Conservation (phyloP, 495 filamentous ascomycete genomes). For the Evansstolkia leycettana region DNA sequence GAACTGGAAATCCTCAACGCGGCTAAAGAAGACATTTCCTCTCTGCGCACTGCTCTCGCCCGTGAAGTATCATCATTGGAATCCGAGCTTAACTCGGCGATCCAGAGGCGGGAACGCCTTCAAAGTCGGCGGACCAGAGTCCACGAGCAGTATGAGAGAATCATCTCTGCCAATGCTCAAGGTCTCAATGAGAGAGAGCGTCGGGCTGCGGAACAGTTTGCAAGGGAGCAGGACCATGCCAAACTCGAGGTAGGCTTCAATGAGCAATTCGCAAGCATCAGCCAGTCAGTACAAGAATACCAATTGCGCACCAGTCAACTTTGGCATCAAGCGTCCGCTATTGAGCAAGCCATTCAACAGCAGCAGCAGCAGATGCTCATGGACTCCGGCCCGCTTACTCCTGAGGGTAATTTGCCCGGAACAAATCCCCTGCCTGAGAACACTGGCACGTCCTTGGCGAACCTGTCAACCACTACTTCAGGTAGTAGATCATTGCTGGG, state of each 20-base stretch:
- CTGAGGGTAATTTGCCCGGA: constrained; percentile 37
- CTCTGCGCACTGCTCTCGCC: constrained; percentile 50
- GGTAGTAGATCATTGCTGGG: constrained; percentile 26
- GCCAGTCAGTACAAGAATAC: constrained; percentile 34
- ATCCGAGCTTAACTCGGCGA: constrained; percentile 50
- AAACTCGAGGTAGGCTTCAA: constrained; percentile 39
- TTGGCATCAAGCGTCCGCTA: constrained; percentile 34
- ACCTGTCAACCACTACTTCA: constrained; percentile 18
- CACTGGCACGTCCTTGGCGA: constrained; percentile 11
- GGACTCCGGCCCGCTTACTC: constrained; percentile 33
- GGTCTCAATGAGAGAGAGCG: constrained; percentile 65
- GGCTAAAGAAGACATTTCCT: constrained; percentile 44
- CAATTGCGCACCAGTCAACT: constrained; percentile 33
- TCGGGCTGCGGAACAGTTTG: constrained; percentile 54
- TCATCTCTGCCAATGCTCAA: constrained; percentile 63
- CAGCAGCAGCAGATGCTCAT: constrained; percentile 30
- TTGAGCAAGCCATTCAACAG: constrained; percentile 34
- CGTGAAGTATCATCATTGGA: constrained; percentile 51
- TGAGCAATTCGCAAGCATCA: constrained; percentile 33
- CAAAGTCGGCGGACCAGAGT: constrained; percentile 62
- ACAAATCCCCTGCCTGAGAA: constrained; percentile 28
- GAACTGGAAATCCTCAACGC: constrained; percentile 51
- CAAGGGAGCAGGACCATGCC: constrained; percentile 49
- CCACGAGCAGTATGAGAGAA: constrained; percentile 65
- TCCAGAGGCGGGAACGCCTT: constrained; percentile 69